A percentile compares a stretch with the other conserved stretches of the same genome.
phyloP scores from a whole-genome alignment of 2,329 filamentous ascomycete species.

The Scytalidium lignicola region DNA sequence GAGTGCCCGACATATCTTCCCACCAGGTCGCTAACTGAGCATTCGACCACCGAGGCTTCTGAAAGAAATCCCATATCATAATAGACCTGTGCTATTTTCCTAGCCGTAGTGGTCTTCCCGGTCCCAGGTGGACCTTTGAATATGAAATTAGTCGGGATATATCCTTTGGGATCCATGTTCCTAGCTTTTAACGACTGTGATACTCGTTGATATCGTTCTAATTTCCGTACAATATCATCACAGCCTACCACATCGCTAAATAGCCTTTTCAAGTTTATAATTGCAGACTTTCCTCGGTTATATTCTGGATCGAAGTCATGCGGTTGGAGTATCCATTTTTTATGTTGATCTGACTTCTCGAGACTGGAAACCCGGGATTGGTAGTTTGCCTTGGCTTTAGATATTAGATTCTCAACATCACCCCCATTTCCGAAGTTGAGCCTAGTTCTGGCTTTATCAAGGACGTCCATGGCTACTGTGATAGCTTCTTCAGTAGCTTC shows the following conservation, averaged over 20 bases:
- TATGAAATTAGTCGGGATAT: constrained; percentile 50
- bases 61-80: constrained; percentile 68
- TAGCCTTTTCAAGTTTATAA: constrained; percentile 34
- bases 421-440: constrained; percentile 53
- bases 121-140: constrained; percentile 53
- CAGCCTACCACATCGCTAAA: constrained; percentile 47
- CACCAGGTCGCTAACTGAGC: constrained; percentile 61
- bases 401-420: constrained; percentile 46
- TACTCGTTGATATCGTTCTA: constrained; percentile 42
- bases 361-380: constrained; percentile 32
- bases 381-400: constrained; percentile 40
- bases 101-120: constrained; percentile 66
- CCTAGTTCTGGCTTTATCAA: constrained; percentile 45
- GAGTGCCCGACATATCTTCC: constrained; percentile 64
- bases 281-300: constrained; percentile 35
- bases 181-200: constrained; percentile 37
- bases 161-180: constrained; percentile 41
- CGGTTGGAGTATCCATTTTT: constrained; percentile 15
- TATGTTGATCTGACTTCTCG: constrained; percentile 17
- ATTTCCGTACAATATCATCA: constrained; percentile 39
- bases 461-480: constrained; percentile 51
- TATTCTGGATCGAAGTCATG: constrained; percentile 48
- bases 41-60: constrained; percentile 53
- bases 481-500: constrained; percentile 38
- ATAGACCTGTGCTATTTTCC: constrained; percentile 68